Evolutionary conservation across 306 rosid species (phyloP), one percentile per base, ranked within the genome.

Genomic region (Aeschynomene evenia): DNA sequence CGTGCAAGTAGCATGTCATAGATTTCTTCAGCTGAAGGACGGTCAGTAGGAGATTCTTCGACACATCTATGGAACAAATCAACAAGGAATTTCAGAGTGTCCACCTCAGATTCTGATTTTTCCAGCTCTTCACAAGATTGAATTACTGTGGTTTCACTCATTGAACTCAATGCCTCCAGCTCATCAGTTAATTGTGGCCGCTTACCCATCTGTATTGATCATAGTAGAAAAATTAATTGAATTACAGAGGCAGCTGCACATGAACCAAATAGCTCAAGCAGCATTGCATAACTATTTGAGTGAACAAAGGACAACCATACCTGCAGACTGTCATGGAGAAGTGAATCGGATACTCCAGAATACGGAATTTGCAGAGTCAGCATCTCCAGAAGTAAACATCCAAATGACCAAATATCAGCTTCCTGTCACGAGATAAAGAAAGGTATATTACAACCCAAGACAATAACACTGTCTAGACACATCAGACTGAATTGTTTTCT

Each of bases 391-490:
- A 95, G 86, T 39, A 95, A 79, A 68, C 99, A 95, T 71, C 99
- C 99, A 82, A 87, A 95, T 11, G 97, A 95, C 99, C 99, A 95
- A 73, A 95, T 86, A 85, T 95, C 99, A 60, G 85, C 86, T 85
- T 87, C 96, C 99, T 95, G 92, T 75, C 71, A 52, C 60, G 56
- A 78, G 14, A 66, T 9, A 63, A 57, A 16, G 70, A 63, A 63
- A 20, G 37, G 63, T 21, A 74, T 7, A 48, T 63, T 52, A 66
- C 29, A 37, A 40, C 29, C 39, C 16, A 53, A 53, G 24, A 65
- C 43, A 50, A 54, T 10, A 61, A 49, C 39, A 28, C 6, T 28
- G 14, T 52, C 69, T 46, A 57, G 60, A 63, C 14, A 45, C 53
- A 20, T 55, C 14, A 59, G 65, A 42, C 13, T 24, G 11, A 37